Evolutionary conservation across 2,329 filamentous ascomycete genomes (phyloP).

Genomic region (Ambrosiella xylebori): DNA sequence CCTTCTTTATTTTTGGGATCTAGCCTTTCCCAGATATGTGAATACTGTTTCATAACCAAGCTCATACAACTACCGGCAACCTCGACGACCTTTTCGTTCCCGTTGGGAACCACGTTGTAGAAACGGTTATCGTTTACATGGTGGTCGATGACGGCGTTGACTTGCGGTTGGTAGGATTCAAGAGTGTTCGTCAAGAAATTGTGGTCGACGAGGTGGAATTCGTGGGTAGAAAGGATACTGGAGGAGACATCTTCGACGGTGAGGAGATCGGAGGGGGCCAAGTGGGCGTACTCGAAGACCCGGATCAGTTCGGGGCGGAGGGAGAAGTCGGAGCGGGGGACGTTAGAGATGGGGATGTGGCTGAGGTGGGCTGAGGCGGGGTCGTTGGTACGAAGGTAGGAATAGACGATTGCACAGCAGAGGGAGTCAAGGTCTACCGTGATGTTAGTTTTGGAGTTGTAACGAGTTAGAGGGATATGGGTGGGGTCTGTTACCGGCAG

Average conservation of each 20-base stretch:
- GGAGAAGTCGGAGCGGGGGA: slow-evolving; percentile 47
- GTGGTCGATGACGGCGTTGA: slow-evolving; percentile 59
- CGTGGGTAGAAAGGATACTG: slow-evolving; percentile 13
- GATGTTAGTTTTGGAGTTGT: neutral
- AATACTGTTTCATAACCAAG: slow-evolving; percentile 44
- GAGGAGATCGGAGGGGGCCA: slow-evolving; percentile 44
- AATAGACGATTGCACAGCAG: slow-evolving; percentile 54
- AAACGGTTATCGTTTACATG: slow-evolving; percentile 40
- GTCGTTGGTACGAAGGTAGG: slow-evolving; percentile 51
- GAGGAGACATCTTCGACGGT: slow-evolving; percentile 35
- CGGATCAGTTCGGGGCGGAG: slow-evolving; percentile 58
- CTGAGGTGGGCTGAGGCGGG: slow-evolving; percentile 36
- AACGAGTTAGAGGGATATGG: neutral
- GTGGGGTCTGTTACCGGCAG: slow-evolving; percentile 32
- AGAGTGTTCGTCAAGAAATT: slow-evolving; percentile 52
- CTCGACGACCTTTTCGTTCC: slow-evolving; percentile 33
- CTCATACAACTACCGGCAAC: slow-evolving; percentile 58
- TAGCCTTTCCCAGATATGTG: slow-evolving; percentile 32
- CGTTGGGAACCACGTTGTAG: slow-evolving; percentile 28
- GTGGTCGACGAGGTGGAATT: slow-evolving; percentile 53
- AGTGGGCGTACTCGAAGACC: slow-evolving; percentile 42
- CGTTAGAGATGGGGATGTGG: slow-evolving; percentile 51
- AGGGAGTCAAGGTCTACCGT: slow-evolving; percentile 60
- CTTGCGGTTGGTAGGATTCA: slow-evolving; percentile 30
- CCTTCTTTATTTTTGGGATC: slow-evolving; percentile 13